Percentiles rank a stretch among this genome's conserved stretches.
Evolutionary conservation across 2,329 filamentous ascomycete species (phyloP).

Genomic region (Colletotrichum spaethianum): DNA sequence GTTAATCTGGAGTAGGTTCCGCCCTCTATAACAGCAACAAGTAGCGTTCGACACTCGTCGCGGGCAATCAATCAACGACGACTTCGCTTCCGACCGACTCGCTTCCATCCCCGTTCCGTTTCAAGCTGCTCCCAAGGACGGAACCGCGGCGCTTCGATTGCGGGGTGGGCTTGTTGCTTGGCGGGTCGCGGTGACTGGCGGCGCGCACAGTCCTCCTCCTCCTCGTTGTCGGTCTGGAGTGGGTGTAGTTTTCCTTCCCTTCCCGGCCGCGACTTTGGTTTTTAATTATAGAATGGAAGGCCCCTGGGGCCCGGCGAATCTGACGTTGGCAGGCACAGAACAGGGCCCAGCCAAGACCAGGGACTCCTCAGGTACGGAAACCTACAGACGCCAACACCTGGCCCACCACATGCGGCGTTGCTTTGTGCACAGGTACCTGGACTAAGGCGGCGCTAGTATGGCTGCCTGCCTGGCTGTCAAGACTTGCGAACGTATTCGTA

Average conservation of each 20-base stretch:
- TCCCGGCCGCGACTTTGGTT: constrained; percentile 8
- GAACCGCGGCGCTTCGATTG: constrained; percentile 26
- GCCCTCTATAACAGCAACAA: constrained; percentile 6
- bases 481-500: not conserved
- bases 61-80: not conserved
- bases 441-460: constrained; percentile 22
- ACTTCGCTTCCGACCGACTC: not conserved
- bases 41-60: not conserved
- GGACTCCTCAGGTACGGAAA: constrained; percentile 16
- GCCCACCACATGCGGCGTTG: constrained; percentile 1
- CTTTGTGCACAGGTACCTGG: constrained; percentile 22
- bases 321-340: constrained; percentile 10
- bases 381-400: constrained; percentile 33
- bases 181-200: constrained; percentile 18
- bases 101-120: not conserved
- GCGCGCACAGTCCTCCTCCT: constrained; percentile 27
- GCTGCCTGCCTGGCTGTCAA: not conserved
- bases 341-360: not conserved
- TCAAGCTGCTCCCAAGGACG: not conserved
- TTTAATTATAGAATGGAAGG: constrained; percentile 32
- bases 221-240: too few species aligned
- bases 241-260: not conserved
- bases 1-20: constrained; percentile 18
- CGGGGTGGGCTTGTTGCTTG: constrained; percentile 31
- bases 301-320: constrained; percentile 1